Conservation (phyloP, 306 rosid species). For the Cucurbita ficifolia region DNA sequence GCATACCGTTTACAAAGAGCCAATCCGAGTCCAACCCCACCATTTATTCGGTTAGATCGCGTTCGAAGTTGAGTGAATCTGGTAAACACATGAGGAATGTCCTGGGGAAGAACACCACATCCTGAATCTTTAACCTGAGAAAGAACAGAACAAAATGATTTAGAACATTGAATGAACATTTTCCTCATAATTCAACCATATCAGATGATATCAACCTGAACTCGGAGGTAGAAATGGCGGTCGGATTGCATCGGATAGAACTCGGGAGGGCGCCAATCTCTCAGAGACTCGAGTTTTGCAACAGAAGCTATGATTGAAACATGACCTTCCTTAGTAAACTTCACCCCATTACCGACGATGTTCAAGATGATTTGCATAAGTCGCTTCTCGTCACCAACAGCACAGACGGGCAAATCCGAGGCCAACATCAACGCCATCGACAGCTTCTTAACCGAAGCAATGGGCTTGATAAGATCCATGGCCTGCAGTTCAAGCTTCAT, state of each 20-base stretch:
- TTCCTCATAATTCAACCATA: not conserved
- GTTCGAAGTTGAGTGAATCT: slow-evolving; percentile 50
- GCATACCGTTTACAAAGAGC: slow-evolving; percentile 81
- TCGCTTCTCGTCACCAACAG: slow-evolving; percentile 68
- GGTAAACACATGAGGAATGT: slow-evolving; percentile 58
- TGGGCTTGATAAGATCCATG: slow-evolving; percentile 54
- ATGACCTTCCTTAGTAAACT: slow-evolving; percentile 75
- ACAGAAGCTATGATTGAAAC: slow-evolving; percentile 62
- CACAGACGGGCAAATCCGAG: slow-evolving; percentile 64
- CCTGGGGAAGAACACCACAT: slow-evolving; percentile 65
- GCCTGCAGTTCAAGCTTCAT: slow-evolving; percentile 27
- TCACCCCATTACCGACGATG: slow-evolving; percentile 74
- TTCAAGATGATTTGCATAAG: slow-evolving; percentile 67
- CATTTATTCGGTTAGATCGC: slow-evolving; percentile 36
- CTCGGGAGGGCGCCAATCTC: slow-evolving; percentile 68
- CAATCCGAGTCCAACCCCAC: slow-evolving; percentile 70
- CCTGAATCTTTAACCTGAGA: slow-evolving; percentile 87
- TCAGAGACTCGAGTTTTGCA: slow-evolving; percentile 57
- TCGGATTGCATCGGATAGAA: slow-evolving; percentile 53
- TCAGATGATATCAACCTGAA: slow-evolving; percentile 40
- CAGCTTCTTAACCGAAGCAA: slow-evolving; percentile 72
- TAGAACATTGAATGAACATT: not conserved
- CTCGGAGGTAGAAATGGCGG: slow-evolving; percentile 50
- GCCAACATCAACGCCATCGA: slow-evolving; percentile 50
- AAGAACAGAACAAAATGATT: not conserved